These are phyloP conservation scores for Entophlyctis luteolus DNA, from an alignment of 192 early-diverging fungal species.

Conservation along the genomic window DNA sequence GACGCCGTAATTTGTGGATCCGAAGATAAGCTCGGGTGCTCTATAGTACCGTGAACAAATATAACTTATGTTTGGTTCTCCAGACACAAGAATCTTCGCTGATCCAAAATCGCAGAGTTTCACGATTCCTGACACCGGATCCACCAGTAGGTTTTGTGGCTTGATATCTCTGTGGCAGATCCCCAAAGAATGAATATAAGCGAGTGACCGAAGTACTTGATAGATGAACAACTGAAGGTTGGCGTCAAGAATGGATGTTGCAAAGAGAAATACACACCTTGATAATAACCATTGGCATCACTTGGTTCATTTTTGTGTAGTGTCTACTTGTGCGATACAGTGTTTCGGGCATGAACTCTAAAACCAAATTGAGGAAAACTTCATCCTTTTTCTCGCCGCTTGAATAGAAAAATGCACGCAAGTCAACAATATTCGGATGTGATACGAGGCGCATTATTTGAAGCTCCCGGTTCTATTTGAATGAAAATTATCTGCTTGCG, in stretches of 20 bases:
- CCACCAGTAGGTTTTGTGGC: slow-evolving; percentile 94
- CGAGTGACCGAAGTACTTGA: slow-evolving; percentile 93
- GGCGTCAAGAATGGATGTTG: neutral
- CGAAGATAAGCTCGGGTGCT: slow-evolving; percentile 95
- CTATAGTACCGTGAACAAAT: slow-evolving; percentile 98
- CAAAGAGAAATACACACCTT: slow-evolving; percentile 49
- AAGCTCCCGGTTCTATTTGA: slow-evolving; percentile 76
- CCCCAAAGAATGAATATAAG: slow-evolving; percentile 93
- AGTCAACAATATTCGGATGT: slow-evolving; percentile 88
- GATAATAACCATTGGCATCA: slow-evolving; percentile 89
- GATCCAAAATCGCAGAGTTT: slow-evolving; percentile 98
- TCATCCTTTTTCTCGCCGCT: slow-evolving; percentile 94
- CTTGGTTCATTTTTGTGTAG: slow-evolving; percentile 85
- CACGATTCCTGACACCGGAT: slow-evolving; percentile 83
- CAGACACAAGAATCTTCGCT: slow-evolving; percentile 89
- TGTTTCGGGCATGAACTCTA: slow-evolving; percentile 96
- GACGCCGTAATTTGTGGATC: slow-evolving; percentile 86
- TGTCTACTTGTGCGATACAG: slow-evolving; percentile 90
- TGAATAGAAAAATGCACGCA: slow-evolving; percentile 92
- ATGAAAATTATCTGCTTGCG: neutral
- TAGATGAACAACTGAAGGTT: slow-evolving; percentile 86
- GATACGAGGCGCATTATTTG: slow-evolving; percentile 89
- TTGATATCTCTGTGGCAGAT: slow-evolving; percentile 99
- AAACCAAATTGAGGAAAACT: slow-evolving; percentile 89
- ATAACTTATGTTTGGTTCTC: slow-evolving; percentile 97